phyloP scores from a whole-genome alignment of 2,329 filamentous ascomycete species.

The Verticillium longisporum region DNA sequence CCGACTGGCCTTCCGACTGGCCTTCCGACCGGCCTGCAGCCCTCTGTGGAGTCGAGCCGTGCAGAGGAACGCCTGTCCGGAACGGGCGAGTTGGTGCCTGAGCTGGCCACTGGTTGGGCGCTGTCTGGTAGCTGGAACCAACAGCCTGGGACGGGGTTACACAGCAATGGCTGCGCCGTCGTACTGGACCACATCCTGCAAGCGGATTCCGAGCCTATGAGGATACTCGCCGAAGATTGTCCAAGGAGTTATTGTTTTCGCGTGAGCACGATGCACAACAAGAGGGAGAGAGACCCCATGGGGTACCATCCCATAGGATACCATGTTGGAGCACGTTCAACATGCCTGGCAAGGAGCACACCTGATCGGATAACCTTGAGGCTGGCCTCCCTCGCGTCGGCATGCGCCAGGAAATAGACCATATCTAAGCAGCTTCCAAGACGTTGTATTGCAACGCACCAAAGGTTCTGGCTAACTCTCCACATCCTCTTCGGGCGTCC shows the following conservation, averaged over 20 bases:
- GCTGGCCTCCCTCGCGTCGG: no score
- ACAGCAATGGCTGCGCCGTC: not conserved
- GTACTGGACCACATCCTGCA: not conserved
- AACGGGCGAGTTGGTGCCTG: not conserved
- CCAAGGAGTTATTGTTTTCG: not conserved
- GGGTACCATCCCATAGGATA: no score
- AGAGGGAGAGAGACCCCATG: not conserved
- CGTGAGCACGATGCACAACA: not conserved
- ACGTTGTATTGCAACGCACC: no score
- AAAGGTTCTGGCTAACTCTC: no score
- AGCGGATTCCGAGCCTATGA: not conserved
- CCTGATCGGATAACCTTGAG: no score
- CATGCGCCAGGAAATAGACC: no score
- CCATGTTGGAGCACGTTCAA: no score
- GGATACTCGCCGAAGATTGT: not conserved
- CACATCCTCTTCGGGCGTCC: no score
- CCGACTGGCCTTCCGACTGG: no score
- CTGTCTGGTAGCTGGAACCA: not conserved
- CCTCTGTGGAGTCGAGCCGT: not conserved
- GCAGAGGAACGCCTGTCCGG: not conserved
- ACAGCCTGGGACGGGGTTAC: not conserved
- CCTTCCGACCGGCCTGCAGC: no score
- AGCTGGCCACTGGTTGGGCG: not conserved
- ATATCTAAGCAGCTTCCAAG: no score
- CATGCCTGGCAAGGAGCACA: no score